phyloP scores from a whole-genome alignment of 2,329 filamentous ascomycete genomes.

The Paecilomyces formosus region DNA sequence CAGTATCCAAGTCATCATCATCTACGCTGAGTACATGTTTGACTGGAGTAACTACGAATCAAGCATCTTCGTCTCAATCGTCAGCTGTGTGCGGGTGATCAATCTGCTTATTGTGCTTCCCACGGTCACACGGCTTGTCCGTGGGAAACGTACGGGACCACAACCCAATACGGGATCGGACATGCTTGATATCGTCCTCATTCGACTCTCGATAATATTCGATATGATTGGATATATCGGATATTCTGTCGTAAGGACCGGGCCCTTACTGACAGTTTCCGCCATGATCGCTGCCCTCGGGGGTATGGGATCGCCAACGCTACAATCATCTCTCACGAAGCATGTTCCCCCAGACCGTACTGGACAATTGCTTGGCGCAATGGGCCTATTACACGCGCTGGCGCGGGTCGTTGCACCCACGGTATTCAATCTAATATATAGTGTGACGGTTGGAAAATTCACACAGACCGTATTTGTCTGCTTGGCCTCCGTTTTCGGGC shows the following conservation, averaged over 20 bases:
- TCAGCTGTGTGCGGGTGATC: constrained; percentile 69
- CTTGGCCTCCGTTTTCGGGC: constrained; percentile 57
- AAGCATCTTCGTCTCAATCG: constrained; percentile 70
- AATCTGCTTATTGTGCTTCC: constrained; percentile 71
- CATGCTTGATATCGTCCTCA: constrained; percentile 65
- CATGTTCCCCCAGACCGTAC: constrained; percentile 77
- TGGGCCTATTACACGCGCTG: constrained; percentile 76
- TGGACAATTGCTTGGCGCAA: constrained; percentile 81
- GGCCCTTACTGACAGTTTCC: constrained; percentile 60
- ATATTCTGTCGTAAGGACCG: constrained; percentile 59
- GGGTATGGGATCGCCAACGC: constrained; percentile 75
- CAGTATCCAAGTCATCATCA: constrained; percentile 68
- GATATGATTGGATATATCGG: constrained; percentile 71
- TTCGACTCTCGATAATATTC: constrained; percentile 66
- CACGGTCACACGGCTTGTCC: constrained; percentile 66
- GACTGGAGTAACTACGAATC: constrained; percentile 76
- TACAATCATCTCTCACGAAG: constrained; percentile 80
- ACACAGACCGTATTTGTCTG: constrained; percentile 79
- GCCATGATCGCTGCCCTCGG: constrained; percentile 70
- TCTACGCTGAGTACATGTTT: constrained; percentile 77
- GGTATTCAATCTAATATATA: constrained; percentile 80
- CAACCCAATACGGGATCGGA: constrained; percentile 64
- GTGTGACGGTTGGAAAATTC: constrained; percentile 67
- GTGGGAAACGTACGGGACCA: constrained; percentile 30
- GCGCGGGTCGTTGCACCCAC: constrained; percentile 72